Evolutionary conservation across 495 filamentous ascomycete genomes (phyloP).

Genomic region (Penicillium crystallinum): DNA sequence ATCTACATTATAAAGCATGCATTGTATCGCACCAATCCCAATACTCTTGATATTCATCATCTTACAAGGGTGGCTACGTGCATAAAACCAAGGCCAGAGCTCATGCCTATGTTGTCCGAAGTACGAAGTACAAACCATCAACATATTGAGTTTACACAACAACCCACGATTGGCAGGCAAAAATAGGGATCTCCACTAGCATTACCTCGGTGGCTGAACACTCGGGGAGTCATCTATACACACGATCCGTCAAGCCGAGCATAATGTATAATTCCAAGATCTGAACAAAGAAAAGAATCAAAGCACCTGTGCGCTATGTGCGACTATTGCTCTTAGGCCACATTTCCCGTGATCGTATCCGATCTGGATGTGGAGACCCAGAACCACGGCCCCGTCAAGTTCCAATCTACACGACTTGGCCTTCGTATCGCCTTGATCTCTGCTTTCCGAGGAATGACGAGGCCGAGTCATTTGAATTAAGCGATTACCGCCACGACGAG

Average conservation of each 20-base stretch:
- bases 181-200: not conserved
- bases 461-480: not conserved
- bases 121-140: not conserved
- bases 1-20: too few relatives aligned
- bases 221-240: too few relatives aligned
- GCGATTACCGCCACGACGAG: not conserved
- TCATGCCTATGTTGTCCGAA: too few relatives aligned
- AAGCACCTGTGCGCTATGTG: not conserved
- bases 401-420: not conserved
- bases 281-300: not conserved
- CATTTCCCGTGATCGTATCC: not conserved
- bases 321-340: not conserved
- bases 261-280: not conserved
- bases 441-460: not conserved
- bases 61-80: too few relatives aligned
- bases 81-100: too few relatives aligned
- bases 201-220: not conserved
- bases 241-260: not conserved
- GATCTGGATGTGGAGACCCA: not conserved
- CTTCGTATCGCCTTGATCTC: not conserved
- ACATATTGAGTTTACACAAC: not conserved
- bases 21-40: too few relatives aligned
- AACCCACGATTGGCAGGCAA: not conserved
- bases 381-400: not conserved
- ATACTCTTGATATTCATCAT: too few relatives aligned